Conservation (phyloP, 2,329 filamentous ascomycete genomes). For the Diaporthe citri region DNA sequence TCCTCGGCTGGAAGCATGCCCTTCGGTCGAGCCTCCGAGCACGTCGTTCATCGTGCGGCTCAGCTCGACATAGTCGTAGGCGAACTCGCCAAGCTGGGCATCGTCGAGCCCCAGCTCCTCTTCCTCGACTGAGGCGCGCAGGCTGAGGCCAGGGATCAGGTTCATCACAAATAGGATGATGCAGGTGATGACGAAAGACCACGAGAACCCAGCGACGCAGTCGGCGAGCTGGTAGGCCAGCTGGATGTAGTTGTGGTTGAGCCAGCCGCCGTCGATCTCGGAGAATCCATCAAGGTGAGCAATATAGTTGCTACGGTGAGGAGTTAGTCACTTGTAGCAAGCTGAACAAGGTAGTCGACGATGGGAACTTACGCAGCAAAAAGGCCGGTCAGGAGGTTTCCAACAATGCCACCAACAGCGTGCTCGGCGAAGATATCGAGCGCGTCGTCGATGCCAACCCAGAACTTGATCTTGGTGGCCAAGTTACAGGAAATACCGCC, state of each 20-base stretch:
- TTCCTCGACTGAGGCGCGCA: slow-evolving; percentile 75
- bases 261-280: slow-evolving; percentile 73
- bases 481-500: slow-evolving; percentile 82
- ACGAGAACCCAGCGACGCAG: slow-evolving; percentile 72
- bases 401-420: slow-evolving; percentile 84
- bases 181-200: slow-evolving; percentile 76
- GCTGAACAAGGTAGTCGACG: neutral
- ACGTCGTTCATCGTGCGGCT: slow-evolving; percentile 70
- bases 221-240: slow-evolving; percentile 79
- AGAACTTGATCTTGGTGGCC: slow-evolving; percentile 83
- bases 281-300: slow-evolving; percentile 78
- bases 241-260: slow-evolving; percentile 78
- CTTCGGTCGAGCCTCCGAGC: slow-evolving; percentile 33
- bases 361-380: slow-evolving; percentile 73
- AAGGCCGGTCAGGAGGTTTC: slow-evolving; percentile 82
- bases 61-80: slow-evolving; percentile 85
- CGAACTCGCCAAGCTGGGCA: slow-evolving; percentile 84
- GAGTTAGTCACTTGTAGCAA: slow-evolving; percentile 36
- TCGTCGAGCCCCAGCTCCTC: slow-evolving; percentile 80
- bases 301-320: slow-evolving; percentile 71
- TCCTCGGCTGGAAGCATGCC: slow-evolving; percentile 39
- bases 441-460: slow-evolving; percentile 84
- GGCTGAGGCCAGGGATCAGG: slow-evolving; percentile 76
- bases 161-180: slow-evolving; percentile 79
- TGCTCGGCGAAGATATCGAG: slow-evolving; percentile 95